Conservation (phyloP, 2,329 filamentous ascomycete species). For the Beauveria australis region DNA sequence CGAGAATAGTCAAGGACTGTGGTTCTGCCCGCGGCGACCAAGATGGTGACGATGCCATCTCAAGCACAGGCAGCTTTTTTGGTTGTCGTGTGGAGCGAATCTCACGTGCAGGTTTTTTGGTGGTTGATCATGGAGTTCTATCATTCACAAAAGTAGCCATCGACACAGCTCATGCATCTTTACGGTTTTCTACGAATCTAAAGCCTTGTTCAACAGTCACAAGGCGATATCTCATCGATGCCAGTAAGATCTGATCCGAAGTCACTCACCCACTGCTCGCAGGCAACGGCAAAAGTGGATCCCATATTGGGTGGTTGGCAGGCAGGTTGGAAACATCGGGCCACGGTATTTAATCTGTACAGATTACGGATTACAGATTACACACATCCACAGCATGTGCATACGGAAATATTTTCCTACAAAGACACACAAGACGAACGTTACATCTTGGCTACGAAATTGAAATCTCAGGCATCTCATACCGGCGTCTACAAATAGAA, state of each 20-base stretch:
- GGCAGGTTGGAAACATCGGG: not conserved
- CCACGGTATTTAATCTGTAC: not conserved
- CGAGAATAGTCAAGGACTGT: not conserved
- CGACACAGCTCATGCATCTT: not conserved
- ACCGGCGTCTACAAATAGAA: not conserved
- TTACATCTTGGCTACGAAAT: no score
- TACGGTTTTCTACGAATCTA: not conserved
- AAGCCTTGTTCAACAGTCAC: not conserved
- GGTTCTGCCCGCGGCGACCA: not conserved
- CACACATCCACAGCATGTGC: not conserved
- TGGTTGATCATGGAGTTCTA: not conserved
- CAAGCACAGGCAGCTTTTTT: not conserved
- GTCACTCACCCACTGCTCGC: not conserved
- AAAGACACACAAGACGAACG: no score
- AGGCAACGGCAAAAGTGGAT: not conserved
- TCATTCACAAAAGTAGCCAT: not conserved
- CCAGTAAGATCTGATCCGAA: not conserved
- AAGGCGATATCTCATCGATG: not conserved
- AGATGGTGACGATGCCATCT: not conserved
- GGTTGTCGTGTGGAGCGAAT: constrained; percentile 4
- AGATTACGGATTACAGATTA: no score
- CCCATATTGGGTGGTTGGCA: no score
- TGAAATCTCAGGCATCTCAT: not conserved
- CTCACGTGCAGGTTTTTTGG: constrained; percentile 5
- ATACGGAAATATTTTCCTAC: not conserved